Evolutionary conservation across 371 early-diverging fungal species (phyloP).

Genomic region (Mortierella sp.): DNA sequence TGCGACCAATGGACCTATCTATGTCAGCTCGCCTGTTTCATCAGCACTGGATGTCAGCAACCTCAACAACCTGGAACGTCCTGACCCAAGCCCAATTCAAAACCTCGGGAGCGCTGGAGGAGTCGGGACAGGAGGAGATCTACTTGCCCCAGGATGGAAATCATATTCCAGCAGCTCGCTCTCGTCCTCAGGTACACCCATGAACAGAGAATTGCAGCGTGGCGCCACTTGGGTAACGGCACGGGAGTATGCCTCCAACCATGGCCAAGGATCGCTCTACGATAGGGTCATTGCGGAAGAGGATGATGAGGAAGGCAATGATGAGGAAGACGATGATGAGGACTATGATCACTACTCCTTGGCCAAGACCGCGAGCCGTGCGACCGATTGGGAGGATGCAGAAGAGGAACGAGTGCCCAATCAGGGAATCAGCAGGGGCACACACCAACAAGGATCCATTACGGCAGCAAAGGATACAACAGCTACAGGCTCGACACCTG

Average conservation of each 20-base stretch:
- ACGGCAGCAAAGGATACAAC: neutral
- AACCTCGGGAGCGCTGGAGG: constrained; percentile 1
- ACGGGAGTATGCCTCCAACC: constrained; percentile 34
- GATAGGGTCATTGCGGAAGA: constrained; percentile 33
- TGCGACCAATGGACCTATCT: constrained; percentile 25
- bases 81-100: constrained; percentile 35
- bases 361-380: constrained; percentile 13
- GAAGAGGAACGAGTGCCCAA: neutral
- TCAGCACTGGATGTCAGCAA: constrained; percentile 25
- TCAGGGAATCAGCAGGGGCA: neutral
- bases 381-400: neutral
- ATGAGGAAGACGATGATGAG: constrained; percentile 19
- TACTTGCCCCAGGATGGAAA: constrained; percentile 33
- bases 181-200: constrained; percentile 13
- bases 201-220: constrained; percentile 18
- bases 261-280: constrained; percentile 23
- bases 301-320: constrained; percentile 14
- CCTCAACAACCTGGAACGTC: constrained; percentile 22
- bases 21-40: constrained; percentile 40
- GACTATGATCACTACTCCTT: constrained; percentile 10
- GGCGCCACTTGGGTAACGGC: constrained; percentile 47
- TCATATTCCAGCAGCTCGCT: constrained; percentile 21
- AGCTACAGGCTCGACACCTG: neutral
- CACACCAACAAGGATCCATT: neutral
- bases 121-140: constrained; percentile 8